Base-by-base conservation (phyloP, 176 grass and related monocot genomes). In the Oropetium thomaeum region DNA sequence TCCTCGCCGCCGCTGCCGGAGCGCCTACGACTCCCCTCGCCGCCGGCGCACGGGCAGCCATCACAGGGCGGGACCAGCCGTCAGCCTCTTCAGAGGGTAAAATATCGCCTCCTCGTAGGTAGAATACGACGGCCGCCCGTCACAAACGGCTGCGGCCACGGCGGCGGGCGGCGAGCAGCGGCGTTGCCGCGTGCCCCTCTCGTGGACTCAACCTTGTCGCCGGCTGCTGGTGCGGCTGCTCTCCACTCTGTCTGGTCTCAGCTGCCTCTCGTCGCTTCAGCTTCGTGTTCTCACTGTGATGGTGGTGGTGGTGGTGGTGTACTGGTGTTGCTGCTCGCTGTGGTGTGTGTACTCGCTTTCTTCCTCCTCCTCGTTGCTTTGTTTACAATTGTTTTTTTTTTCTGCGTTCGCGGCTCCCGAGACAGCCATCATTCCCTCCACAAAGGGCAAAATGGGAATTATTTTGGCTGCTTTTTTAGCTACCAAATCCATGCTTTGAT, bases 1-100 rank as follows among this genome's bases (percentile, higher is more conserved):
- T 69, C 51, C 88, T 72, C 79, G 66, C 84, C 73, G 64, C 69
- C 81, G 53, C 78, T 79, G 68, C 72, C 61, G 90, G 78, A 78
- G 52, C 76, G 9, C 51, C 38, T 28, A 63, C 58, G 26, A 30
- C 72, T 40, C 34, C 78, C 76, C 52, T 72, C 45, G 64, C 81
- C 72, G 77, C 88, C 75, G 85, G 79, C 72, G 62, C 71, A 64
- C 86, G 66, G 83, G 74, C 90, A 89, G 83, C 81, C 94, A 97
- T 97, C 74, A 69, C 51, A 38, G 23, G 16, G 57, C 62, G 40
- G 22, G 63, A n/a, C 74, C 80, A 42, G 82, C 33, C 26, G 87
- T 60, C 48, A 61, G 45, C 8, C 7, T 28, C 66, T 25, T 37
- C 32, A 15, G 40, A 30, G 7, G 3, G 6, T 7, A 4, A 20